phyloP scores from a whole-genome alignment of 495 filamentous ascomycete genomes.

The Bacidia gigantensis region DNA sequence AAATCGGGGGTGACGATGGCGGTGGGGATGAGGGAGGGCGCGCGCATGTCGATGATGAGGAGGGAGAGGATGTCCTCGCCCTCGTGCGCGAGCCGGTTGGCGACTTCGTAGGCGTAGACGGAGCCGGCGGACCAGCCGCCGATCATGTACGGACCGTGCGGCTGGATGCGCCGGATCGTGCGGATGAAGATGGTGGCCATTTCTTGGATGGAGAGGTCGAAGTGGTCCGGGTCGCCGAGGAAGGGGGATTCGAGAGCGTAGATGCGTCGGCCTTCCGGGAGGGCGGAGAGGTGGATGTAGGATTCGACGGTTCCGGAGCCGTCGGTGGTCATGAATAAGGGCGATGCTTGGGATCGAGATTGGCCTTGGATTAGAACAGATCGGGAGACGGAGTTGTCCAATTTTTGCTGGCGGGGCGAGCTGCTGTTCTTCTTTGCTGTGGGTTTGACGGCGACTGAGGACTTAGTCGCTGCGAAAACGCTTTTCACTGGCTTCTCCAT shows the following conservation, averaged over 20 bases:
- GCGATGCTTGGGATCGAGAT: background rate
- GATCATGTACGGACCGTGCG: constrained; percentile 53
- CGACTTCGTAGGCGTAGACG: constrained; percentile 73
- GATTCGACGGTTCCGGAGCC: constrained; percentile 16
- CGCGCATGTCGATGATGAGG: constrained; percentile 42
- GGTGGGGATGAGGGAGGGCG: constrained; percentile 1
- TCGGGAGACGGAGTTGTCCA: background rate
- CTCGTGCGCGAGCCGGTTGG: constrained; percentile 50
- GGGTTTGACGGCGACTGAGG: background rate
- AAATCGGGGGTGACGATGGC: constrained; percentile 23
- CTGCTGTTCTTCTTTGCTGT: background rate
- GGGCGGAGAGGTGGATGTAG: constrained; percentile 18
- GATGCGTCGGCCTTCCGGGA: constrained; percentile 16
- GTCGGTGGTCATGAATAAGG: constrained; percentile 21
- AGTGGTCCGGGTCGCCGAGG: constrained; percentile 39
- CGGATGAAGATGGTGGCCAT: constrained; percentile 45
- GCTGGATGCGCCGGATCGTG: constrained; percentile 52
- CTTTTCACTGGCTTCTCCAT: background rate
- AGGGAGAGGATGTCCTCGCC: constrained; percentile 51
- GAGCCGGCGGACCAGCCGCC: constrained; percentile 76
- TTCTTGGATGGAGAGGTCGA: constrained; percentile 34
- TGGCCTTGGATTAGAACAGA: constrained; percentile 14
- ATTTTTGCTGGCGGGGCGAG: background rate
- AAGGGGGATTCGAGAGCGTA: constrained; percentile 26
- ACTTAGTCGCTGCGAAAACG: background rate